These are phyloP conservation scores for Colletotrichum simmondsii DNA, from an alignment of 2,329 filamentous ascomycete species.

Conservation along the genomic window DNA sequence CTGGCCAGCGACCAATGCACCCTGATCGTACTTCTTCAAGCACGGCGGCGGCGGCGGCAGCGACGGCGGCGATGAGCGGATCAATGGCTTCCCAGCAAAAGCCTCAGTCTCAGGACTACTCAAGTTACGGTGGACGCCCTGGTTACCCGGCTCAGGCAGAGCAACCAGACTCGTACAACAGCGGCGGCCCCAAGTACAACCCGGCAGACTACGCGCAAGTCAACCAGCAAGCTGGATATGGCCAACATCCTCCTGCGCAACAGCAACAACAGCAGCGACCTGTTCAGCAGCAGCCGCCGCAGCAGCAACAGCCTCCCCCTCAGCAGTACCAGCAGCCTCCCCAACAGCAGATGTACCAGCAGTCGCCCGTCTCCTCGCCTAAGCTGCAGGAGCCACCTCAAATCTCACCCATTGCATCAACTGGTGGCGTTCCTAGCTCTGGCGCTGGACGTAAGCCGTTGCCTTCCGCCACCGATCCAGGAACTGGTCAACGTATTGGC, in stretches of 20 bases:
- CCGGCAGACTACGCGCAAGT: constrained; percentile 80
- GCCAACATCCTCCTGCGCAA: constrained; percentile 39
- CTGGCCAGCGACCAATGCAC: constrained; percentile 55
- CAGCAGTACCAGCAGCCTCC: constrained; percentile 50
- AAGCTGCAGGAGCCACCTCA: constrained; percentile 34
- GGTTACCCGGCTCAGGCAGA: constrained; percentile 38
- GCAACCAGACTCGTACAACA: constrained; percentile 53
- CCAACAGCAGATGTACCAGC: constrained; percentile 42
- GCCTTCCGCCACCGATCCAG: constrained; percentile 76
- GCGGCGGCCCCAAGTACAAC: constrained; percentile 76
- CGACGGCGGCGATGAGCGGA: constrained; percentile 67
- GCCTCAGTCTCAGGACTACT: constrained; percentile 43
- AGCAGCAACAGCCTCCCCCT: constrained; percentile 38
- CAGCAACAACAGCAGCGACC: constrained; percentile 44
- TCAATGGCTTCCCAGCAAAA: constrained; percentile 49
- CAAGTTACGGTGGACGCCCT: constrained; percentile 45
- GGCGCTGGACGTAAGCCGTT: constrained; percentile 63
- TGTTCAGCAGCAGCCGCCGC: constrained; percentile 43
- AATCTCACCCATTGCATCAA: constrained; percentile 43
- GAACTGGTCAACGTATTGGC: constrained; percentile 87
- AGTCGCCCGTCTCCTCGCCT: constrained; percentile 36
- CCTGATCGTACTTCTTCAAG: constrained; percentile 65
- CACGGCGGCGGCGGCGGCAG: constrained; percentile 65
- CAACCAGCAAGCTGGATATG: constrained; percentile 65
- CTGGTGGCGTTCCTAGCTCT: constrained; percentile 26